A percentile compares a stretch with the other conserved stretches of the same genome.
Conservation (phyloP, 495 filamentous ascomycete species). For the Daldinia concentrica region DNA sequence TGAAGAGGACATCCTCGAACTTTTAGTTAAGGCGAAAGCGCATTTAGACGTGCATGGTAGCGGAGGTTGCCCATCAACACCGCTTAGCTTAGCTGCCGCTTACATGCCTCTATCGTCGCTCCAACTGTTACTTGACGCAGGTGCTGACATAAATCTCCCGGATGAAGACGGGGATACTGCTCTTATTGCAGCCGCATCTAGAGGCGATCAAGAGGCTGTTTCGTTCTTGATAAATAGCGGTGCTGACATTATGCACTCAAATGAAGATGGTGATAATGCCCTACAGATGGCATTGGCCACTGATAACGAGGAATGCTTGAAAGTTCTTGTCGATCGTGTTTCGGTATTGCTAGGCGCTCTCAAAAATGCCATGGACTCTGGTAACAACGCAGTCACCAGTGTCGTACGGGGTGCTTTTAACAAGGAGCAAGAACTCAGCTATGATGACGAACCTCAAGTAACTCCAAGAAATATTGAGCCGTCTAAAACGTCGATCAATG, state of each 20-base stretch:
- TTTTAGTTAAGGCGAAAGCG: conserved; percentile 42
- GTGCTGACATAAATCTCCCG: conserved; percentile 48
- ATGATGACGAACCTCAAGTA: conserved; percentile 41
- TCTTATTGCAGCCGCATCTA: conserved; percentile 42
- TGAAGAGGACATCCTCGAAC: conserved; percentile 44
- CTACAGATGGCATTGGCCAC: conserved; percentile 32
- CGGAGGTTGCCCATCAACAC: conserved; percentile 28
- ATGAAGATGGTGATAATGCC: conserved; percentile 30
- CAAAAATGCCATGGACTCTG: conserved; percentile 40
- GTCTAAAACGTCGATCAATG: background rate
- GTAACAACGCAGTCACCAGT: conserved; percentile 37
- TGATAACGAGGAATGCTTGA: conserved; percentile 30
- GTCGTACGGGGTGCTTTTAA: conserved; percentile 39
- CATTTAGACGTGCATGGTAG: conserved; percentile 41
- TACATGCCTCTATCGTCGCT: conserved; percentile 44
- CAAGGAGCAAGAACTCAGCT: conserved; percentile 37
- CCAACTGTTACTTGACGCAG: conserved; percentile 43
- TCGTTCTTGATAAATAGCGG: conserved; percentile 41
- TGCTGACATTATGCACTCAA: conserved; percentile 47
- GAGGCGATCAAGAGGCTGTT: conserved; percentile 43
- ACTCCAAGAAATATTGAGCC: background rate
- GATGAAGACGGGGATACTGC: conserved; percentile 47
- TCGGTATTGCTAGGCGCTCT: conserved; percentile 37
- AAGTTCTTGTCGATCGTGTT: conserved; percentile 37
- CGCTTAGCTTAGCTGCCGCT: conserved; percentile 40